phyloP scores from a whole-genome alignment of 129 eudicot species.

The Flaveria bidentis region DNA sequence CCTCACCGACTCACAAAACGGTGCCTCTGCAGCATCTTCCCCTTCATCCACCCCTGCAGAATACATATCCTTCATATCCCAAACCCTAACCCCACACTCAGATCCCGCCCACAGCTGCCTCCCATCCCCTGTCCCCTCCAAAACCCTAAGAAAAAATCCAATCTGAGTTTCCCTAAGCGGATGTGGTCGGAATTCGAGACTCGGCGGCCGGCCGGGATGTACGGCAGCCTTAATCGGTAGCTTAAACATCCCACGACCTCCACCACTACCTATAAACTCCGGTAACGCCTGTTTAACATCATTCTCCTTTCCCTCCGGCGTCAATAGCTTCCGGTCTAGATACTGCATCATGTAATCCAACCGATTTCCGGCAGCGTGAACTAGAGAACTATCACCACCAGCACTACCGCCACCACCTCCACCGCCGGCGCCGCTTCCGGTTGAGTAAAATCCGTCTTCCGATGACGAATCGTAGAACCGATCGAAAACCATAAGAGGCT shows the following conservation, averaged over 20 bases:
- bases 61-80: slow-evolving; percentile 58
- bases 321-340: slow-evolving; percentile 70
- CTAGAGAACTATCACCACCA: slow-evolving; percentile 15
- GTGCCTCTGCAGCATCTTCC: slow-evolving; percentile 59
- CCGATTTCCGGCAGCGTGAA: slow-evolving; percentile 55
- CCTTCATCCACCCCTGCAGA: slow-evolving; percentile 23
- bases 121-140: slow-evolving; percentile 47
- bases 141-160: slow-evolving; percentile 56
- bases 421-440: slow-evolving; percentile 25
- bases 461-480: slow-evolving; percentile 75
- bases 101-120: slow-evolving; percentile 74
- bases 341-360: slow-evolving; percentile 88
- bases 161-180: slow-evolving; percentile 68
- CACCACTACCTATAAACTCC: slow-evolving; percentile 63
- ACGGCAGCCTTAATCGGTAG: slow-evolving; percentile 61
- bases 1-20: slow-evolving; percentile 50
- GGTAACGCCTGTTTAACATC: slow-evolving; percentile 44
- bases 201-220: slow-evolving; percentile 57
- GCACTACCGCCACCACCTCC: neutral
- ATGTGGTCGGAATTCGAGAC: slow-evolving; percentile 71
- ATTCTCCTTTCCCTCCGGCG: slow-evolving; percentile 24
- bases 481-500: slow-evolving; percentile 62
- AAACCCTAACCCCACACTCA: slow-evolving; percentile 70
- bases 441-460: slow-evolving; percentile 38
- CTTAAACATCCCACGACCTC: slow-evolving; percentile 60